phyloP scores from a whole-genome alignment of 2,329 filamentous ascomycete genomes.

The Dichotomopilus funicola region DNA sequence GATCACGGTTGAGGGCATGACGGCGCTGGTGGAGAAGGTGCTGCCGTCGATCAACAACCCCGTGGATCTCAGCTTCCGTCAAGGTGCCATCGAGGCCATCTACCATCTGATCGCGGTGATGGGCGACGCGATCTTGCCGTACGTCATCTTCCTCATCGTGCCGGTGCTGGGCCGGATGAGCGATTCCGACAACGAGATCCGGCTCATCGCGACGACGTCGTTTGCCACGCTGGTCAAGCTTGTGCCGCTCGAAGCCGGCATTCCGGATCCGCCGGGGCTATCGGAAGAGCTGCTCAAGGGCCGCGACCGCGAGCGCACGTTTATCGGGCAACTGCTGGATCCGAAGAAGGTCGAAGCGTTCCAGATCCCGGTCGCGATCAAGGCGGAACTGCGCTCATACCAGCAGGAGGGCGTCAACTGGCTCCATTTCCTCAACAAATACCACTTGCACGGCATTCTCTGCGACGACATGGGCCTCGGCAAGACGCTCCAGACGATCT shows the following conservation, averaged over 20 bases:
- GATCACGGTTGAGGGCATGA: slow-evolving; percentile 92
- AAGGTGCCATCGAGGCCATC: slow-evolving; percentile 90
- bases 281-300: slow-evolving; percentile 83
- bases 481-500: slow-evolving; percentile 94
- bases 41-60: slow-evolving; percentile 88
- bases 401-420: slow-evolving; percentile 99
- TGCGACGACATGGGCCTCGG: slow-evolving; percentile 99
- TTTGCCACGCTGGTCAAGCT: slow-evolving; percentile 97
- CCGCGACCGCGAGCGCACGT: slow-evolving; percentile 88
- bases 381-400: slow-evolving; percentile 91
- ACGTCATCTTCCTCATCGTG: slow-evolving; percentile 98
- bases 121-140: slow-evolving; percentile 92
- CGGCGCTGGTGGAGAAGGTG: slow-evolving; percentile 86
- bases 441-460: slow-evolving; percentile 94
- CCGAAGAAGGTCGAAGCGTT: slow-evolving; percentile 95
- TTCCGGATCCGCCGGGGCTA: slow-evolving; percentile 89
- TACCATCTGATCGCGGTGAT: slow-evolving; percentile 98
- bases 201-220: slow-evolving; percentile 88
- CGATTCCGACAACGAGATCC: slow-evolving; percentile 92
- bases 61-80: slow-evolving; percentile 77
- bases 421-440: slow-evolving; percentile 96
- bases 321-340: slow-evolving; percentile 93
- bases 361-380: slow-evolving; percentile 90
- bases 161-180: slow-evolving; percentile 97
- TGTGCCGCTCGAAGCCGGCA: slow-evolving; percentile 92